Evolutionary conservation across 169 alveolate genomes (phyloP).

Genomic region (Ichthyophthirius multifiliis): DNA sequence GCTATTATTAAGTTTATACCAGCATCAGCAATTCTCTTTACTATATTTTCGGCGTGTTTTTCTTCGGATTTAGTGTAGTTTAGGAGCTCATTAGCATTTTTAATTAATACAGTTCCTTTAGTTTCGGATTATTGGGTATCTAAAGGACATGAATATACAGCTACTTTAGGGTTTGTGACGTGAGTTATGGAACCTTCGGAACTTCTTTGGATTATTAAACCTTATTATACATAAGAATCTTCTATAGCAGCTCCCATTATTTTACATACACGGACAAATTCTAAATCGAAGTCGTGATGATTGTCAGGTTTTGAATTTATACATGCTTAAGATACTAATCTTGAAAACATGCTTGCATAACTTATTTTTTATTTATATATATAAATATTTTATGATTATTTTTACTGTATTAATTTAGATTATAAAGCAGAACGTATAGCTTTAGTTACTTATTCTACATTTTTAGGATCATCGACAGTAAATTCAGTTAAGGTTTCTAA

Average conservation of each 20-base stretch:
- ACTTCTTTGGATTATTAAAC: constrained; percentile 74
- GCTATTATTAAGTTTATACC: constrained; percentile 79
- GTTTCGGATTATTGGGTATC: constrained; percentile 97
- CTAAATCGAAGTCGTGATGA: constrained; percentile 92
- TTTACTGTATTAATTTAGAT: constrained; percentile 42
- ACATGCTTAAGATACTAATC: constrained; percentile 91
- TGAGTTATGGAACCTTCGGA: constrained; percentile 92
- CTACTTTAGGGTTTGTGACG: constrained; percentile 92
- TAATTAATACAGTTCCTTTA: constrained; percentile 97
- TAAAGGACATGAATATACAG: constrained; percentile 96
- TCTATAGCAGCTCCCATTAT: constrained; percentile 94
- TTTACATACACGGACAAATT: constrained; percentile 97
- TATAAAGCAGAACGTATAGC: constrained; percentile 72
- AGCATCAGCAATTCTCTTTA: constrained; percentile 76
- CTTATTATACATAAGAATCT: constrained; percentile 88
- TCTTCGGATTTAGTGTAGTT: constrained; percentile 85
- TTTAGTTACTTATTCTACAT: constrained; percentile 67
- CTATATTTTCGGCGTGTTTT: constrained; percentile 73
- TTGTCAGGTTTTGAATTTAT: constrained; percentile 91
- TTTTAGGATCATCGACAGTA: constrained; percentile 64
- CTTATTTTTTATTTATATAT: constrained; percentile 40
- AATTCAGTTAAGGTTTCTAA: constrained; percentile 67
- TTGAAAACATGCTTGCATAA: constrained; percentile 78
- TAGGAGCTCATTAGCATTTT: constrained; percentile 95
- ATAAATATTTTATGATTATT: not conserved